These are phyloP conservation scores for Gilbertella persicaria DNA, from an alignment of 371 early-diverging fungal species.

Conservation along the genomic window DNA sequence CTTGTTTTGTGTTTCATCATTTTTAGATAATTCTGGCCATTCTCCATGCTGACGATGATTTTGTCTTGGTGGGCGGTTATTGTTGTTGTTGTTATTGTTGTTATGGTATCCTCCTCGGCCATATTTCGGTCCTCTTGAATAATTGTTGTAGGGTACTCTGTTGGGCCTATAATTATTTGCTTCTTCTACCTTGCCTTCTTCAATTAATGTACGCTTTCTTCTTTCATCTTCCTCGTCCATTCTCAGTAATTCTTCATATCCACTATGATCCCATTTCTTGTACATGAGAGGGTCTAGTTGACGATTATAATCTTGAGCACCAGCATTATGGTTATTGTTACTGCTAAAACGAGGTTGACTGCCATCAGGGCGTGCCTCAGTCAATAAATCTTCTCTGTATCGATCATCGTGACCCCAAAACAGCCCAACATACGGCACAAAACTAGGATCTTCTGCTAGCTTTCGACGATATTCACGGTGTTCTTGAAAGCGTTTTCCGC, in stretches of 20 bases:
- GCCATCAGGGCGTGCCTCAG: conserved; percentile 17
- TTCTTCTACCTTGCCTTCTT: conserved; percentile 1
- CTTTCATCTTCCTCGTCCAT: conserved; percentile 37
- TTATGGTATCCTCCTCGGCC: neutral
- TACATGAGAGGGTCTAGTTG: conserved; percentile 22
- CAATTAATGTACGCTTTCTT: conserved; percentile 12
- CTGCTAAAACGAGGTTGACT: neutral
- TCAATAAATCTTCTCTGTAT: conserved; percentile 50
- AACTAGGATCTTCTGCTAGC: conserved; percentile 60
- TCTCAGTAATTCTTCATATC: conserved; percentile 39
- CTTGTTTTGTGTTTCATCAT: too few species aligned
- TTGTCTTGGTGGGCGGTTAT: too few species aligned
- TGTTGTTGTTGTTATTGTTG: neutral
- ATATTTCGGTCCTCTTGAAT: neutral
- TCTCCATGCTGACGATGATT: conserved; percentile 2
- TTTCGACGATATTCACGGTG: conserved; percentile 57
- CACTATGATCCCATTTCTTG: conserved; percentile 46
- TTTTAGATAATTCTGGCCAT: conserved; percentile 4
- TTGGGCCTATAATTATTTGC: neutral
- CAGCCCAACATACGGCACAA: conserved; percentile 58
- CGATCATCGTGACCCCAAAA: conserved; percentile 67
- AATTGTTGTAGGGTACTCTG: neutral
- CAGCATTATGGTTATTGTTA: neutral
- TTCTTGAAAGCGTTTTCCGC: conserved; percentile 45
- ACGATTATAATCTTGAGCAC: neutral